Conservation (phyloP, 306 rosid species). For the Fragaria nilgerrensis region DNA sequence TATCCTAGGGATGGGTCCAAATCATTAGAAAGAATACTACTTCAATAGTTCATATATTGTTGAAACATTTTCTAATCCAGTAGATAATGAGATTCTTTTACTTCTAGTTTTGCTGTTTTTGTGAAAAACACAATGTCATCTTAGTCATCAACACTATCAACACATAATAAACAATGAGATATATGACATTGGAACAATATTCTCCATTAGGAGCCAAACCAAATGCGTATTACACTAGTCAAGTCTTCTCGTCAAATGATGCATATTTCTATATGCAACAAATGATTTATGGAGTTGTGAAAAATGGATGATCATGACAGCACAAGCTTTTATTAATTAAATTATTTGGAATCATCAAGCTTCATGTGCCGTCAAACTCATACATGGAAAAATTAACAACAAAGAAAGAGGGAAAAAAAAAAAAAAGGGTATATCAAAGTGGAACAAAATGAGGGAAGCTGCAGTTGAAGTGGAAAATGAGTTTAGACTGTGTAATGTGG, state of each 20-base stretch:
- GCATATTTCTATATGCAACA: neutral
- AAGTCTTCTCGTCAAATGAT: neutral
- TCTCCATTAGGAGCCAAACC: neutral
- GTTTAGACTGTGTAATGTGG: constrained; percentile 23
- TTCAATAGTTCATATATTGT: neutral
- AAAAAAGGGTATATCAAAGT: neutral
- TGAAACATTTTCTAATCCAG: neutral
- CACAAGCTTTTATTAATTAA: neutral
- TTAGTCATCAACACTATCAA: neutral
- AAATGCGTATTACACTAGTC: neutral
- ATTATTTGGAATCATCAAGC: neutral
- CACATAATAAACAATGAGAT: neutral
- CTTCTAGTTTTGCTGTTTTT: neutral
- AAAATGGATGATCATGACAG: neutral
- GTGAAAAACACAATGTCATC: neutral
- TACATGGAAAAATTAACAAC: neutral
- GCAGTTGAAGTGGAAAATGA: neutral
- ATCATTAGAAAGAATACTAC: neutral
- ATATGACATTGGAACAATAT: neutral
- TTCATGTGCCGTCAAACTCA: neutral
- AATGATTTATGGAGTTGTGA: neutral
- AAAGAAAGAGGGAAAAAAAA: neutral
- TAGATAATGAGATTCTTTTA: neutral
- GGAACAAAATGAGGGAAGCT: constrained; percentile 2
- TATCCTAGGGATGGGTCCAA: neutral